These are phyloP conservation scores for Beauveria sp. DNA, from an alignment of 2,329 filamentous ascomycete species.

Conservation along the genomic window DNA sequence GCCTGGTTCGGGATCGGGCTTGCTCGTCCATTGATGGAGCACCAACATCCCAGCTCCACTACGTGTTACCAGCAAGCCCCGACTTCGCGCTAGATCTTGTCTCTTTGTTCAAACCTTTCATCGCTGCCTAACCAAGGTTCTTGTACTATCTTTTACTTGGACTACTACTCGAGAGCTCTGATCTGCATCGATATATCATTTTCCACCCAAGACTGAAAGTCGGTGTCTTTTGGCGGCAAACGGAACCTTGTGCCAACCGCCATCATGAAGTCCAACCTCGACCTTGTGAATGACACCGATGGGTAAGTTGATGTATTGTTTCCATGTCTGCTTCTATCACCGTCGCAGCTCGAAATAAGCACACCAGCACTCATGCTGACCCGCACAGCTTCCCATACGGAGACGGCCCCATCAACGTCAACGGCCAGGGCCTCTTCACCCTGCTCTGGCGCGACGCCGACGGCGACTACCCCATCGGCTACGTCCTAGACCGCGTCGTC, in stretches of 20 bases:
- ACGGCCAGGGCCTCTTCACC: conserved; percentile 56
- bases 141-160: neutral
- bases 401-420: conserved; percentile 49
- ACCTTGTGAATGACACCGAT: conserved; percentile 47
- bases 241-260: neutral
- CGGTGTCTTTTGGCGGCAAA: neutral
- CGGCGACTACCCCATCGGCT: conserved; percentile 58
- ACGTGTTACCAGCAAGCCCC: neutral
- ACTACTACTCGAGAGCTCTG: too few relatives aligned
- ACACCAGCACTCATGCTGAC: neutral
- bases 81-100: neutral
- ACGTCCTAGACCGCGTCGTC: conserved; percentile 45
- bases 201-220: too few relatives aligned
- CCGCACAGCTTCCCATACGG: conserved; percentile 66
- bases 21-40: neutral
- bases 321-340: too few relatives aligned
- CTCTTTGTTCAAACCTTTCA: neutral
- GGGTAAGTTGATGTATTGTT: conserved; percentile 32
- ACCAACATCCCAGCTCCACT: neutral
- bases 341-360: neutral
- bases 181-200: neutral
- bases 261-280: conserved; percentile 33
- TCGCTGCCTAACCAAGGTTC: neutral
- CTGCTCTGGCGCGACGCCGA: conserved; percentile 54
- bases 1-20: neutral